Conservation (phyloP, 2,329 filamentous ascomycete genomes). For the Coleophoma crateriformis region DNA sequence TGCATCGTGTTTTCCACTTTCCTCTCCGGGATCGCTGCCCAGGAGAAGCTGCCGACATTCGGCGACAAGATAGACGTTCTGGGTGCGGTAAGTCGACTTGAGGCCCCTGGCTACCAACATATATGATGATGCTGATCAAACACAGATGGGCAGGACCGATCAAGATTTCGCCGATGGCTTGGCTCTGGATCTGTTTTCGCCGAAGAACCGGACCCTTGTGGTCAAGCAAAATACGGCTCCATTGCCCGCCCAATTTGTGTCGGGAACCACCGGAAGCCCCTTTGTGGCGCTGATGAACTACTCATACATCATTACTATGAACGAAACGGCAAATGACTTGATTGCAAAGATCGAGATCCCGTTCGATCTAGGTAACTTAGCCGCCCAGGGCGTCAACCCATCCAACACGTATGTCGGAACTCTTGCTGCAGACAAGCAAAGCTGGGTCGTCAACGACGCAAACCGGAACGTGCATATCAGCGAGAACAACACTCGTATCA, state of each 20-base stretch:
- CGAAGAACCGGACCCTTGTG: conserved; percentile 23
- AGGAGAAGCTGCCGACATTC: conserved; percentile 7
- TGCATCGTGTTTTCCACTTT: not conserved
- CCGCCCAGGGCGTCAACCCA: conserved; percentile 8
- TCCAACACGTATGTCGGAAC: conserved; percentile 15
- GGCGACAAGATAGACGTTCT: conserved; percentile 11
- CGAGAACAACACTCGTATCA: conserved; percentile 23
- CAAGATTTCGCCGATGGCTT: conserved; percentile 28
- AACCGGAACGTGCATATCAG: conserved; percentile 20
- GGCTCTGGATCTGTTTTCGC: conserved; percentile 27
- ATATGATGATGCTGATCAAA: not conserved
- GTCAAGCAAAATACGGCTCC: conserved; percentile 25
- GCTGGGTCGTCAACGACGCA: conserved; percentile 28
- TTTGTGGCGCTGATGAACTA: conserved; percentile 25
- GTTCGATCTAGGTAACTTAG: conserved; percentile 17
- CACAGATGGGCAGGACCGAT: conserved; percentile 20
- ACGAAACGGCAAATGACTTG: conserved; percentile 26
- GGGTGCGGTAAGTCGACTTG: conserved; percentile 9
- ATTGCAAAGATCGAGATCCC: conserved; percentile 29
- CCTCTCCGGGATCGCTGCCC: too few relatives aligned
- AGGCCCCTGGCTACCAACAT: not conserved
- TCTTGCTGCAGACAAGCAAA: conserved; percentile 19
- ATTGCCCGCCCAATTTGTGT: conserved; percentile 24
- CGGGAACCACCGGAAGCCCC: conserved; percentile 20
- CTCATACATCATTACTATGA: conserved; percentile 26